A percentile compares a stretch with the other conserved stretches of the same genome.
These are phyloP conservation scores for Calonectria fujianensis DNA, from an alignment of 2,329 filamentous ascomycete genomes.

Conservation along the genomic window DNA sequence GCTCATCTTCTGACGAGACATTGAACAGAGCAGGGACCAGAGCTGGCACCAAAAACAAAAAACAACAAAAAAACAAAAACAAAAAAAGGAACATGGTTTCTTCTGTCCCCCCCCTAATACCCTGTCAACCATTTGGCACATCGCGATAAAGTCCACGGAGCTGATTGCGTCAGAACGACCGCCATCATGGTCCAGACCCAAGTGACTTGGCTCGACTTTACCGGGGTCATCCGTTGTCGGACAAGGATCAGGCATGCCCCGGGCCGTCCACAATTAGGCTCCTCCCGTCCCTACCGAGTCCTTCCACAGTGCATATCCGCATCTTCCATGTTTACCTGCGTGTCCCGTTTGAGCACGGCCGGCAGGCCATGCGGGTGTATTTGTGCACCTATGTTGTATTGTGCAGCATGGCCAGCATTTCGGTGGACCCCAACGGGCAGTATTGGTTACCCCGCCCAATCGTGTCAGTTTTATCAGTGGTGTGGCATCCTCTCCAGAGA, in stretches of 20 bases:
- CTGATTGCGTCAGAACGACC: conserved; percentile 37
- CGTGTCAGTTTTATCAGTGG: not conserved
- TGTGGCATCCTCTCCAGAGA: conserved; percentile 10
- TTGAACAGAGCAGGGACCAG: conserved; percentile 31
- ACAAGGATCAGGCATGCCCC: conserved; percentile 47
- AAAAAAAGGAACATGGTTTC: conserved; percentile 23
- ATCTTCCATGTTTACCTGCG: conserved; percentile 30
- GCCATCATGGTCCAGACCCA: conserved; percentile 36
- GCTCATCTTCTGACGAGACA: conserved; percentile 43
- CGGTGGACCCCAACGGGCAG: conserved; percentile 37
- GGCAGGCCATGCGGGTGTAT: conserved; percentile 24
- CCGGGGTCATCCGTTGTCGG: conserved; percentile 32
- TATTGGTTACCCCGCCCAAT: conserved; percentile 18
- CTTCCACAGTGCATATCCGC: conserved; percentile 45
- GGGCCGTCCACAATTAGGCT: conserved; percentile 58
- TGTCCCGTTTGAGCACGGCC: conserved; percentile 27
- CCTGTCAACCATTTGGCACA: conserved; percentile 23
- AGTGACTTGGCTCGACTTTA: conserved; percentile 33
- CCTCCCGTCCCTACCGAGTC: conserved; percentile 59
- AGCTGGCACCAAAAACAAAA: conserved; percentile 22
- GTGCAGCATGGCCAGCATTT: conserved; percentile 35
- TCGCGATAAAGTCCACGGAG: conserved; percentile 25
- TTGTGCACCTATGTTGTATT: conserved; percentile 31
- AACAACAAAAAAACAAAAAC: not conserved
- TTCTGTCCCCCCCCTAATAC: conserved; percentile 20